phyloP scores from a whole-genome alignment of 495 filamentous ascomycete genomes.

The Corynascus novoguineensis region DNA sequence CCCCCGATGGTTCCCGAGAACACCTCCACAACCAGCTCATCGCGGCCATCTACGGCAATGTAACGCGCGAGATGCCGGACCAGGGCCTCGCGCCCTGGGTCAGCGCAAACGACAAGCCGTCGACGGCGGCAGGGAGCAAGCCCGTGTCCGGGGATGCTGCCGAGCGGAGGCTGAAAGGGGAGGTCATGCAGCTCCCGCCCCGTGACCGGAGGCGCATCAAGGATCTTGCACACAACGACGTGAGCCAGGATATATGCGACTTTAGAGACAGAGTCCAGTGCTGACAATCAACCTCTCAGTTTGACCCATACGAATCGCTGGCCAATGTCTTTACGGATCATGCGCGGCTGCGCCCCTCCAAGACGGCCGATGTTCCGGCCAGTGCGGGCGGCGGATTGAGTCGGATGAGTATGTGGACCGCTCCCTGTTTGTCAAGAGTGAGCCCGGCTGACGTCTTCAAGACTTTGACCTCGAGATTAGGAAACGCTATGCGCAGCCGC shows the following conservation, averaged over 20 bases:
- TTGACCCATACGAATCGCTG: constrained; percentile 58
- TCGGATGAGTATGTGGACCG: constrained; percentile 70
- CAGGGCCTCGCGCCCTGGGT: constrained; percentile 93
- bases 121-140: constrained; percentile 63
- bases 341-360: constrained; percentile 60
- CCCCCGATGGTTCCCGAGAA: constrained; percentile 61
- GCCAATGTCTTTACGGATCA: constrained; percentile 64
- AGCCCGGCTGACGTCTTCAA: constrained; percentile 25
- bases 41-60: constrained; percentile 78
- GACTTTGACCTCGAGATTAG: constrained; percentile 90
- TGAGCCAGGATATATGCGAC: constrained; percentile 26
- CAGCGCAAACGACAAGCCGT: constrained; percentile 91
- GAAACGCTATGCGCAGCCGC: constrained; percentile 81
- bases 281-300: constrained; percentile 40
- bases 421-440: background rate
- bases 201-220: constrained; percentile 85
- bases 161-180: constrained; percentile 82
- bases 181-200: constrained; percentile 87
- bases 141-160: constrained; percentile 81
- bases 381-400: constrained; percentile 72
- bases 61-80: constrained; percentile 82
- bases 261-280: background rate
- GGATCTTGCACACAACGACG: constrained; percentile 56
- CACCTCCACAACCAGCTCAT: constrained; percentile 91
- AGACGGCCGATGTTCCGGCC: constrained; percentile 68